Evolutionary conservation across 75 land plant genomes (phyloP), one percentile per base, ranked within the genome.

Genomic region (Ceratopteris richardii): DNA sequence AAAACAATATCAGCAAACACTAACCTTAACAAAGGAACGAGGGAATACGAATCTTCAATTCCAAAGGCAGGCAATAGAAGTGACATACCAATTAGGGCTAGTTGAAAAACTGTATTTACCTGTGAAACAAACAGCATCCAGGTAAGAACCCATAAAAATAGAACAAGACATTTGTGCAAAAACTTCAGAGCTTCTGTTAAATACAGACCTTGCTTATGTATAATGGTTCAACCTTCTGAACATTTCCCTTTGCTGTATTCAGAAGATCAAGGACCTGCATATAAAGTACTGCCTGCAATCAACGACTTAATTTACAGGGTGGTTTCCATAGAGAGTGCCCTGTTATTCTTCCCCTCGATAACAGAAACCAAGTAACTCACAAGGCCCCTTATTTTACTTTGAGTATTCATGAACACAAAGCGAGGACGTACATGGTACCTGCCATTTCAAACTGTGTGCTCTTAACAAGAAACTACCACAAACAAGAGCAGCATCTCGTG

Each of bases 131-230:
- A 33, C 37, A 33, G 3, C 7, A 4, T 9, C 9, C 37, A 33
- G 37, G 3, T 9, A 33, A 33, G 9, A 4, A 33, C 3, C 37
- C 37, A 33, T 9, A 33, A 33, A 4, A 9, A n/a, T n/a, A n/a
- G n/a, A n/a, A n/a, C n/a, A n/a, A 33, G 9, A 33, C 7, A 33
- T 33, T 33, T 33, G 37, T 9, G 9, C 7, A 33, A 33, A 33
- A 33, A n/a, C n/a, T n/a, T n/a, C n/a, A n/a, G n/a, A n/a, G n/a
- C n/a, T n/a, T n/a, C n/a, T n/a, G n/a, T n/a, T n/a, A n/a, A n/a
- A n/a, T n/a, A n/a, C 1, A 21, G 56, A 87, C 98, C 98, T 93
- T 88, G 77, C 98, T 93, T 31, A 93, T 71, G 58, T 82, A 82
- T 23, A 88, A 74, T 41, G 98, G 98, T 47, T 93, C 81, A 44